A percentile compares a stretch with the other conserved stretches of the same genome.
Evolutionary conservation across 2,329 filamentous ascomycete genomes (phyloP).

Genomic region (Aspergillus transmontanensis): DNA sequence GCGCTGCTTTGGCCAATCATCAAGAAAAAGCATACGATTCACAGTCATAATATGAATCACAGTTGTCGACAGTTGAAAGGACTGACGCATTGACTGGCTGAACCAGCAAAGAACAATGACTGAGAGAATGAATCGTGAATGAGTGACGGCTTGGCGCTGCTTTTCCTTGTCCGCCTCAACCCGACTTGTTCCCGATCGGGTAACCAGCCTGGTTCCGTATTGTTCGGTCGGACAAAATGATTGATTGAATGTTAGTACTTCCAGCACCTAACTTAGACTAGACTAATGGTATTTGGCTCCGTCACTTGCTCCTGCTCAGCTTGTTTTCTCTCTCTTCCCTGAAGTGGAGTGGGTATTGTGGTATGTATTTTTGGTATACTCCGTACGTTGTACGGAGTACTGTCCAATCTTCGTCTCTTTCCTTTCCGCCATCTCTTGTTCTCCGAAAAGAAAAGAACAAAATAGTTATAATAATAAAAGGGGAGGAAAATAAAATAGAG

Average conservation of each 20-base stretch:
- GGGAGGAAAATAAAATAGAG: not conserved
- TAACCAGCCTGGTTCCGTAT: slow-evolving; percentile 4
- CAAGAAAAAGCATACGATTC: no score
- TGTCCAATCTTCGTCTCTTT: no score
- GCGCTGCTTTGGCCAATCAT: not conserved
- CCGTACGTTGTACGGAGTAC: not conserved
- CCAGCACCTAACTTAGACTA: not conserved
- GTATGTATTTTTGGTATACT: not conserved
- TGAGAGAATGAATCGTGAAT: not conserved
- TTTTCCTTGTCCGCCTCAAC: slow-evolving; percentile 1
- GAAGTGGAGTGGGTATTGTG: not conserved
- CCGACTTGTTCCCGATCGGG: slow-evolving; percentile 8
- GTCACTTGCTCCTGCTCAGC: no score
- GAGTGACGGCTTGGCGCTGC: not conserved
- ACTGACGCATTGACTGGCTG: not conserved
- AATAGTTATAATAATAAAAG: not conserved
- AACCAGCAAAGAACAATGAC: not conserved
- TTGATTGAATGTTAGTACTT: no score
- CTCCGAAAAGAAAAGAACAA: no score
- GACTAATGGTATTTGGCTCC: no score
- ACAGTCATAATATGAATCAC: not conserved
- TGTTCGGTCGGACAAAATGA: not conserved
- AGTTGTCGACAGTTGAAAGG: no score
- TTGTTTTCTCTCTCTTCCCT: not conserved
- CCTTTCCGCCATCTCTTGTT: no score